Base-by-base conservation (phyloP, 805 yeast genomes). In the Candida sithepensis region DNA sequence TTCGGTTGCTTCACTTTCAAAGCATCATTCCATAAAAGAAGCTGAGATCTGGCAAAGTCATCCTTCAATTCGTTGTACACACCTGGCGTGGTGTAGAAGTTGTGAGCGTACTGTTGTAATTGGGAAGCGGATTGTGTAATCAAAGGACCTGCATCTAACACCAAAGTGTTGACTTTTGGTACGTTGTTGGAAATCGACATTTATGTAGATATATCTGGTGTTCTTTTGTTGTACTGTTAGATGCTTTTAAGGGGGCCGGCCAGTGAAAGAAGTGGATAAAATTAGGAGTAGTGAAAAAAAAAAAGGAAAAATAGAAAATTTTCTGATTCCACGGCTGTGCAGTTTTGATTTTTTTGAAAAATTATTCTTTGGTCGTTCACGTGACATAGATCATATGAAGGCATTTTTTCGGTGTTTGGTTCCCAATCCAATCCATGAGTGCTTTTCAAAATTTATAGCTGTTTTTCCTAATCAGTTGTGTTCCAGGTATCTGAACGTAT, bases 101-200 rank as follows among this genome's bases (percentile, higher is more conserved):
- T 65, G 16, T 75, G 66, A 1, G 96, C 97, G 61, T 76, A 79
- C 53, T 78, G 79, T 58, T 83, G 82, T 40, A 94, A 72, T 19
- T 83, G 78, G 2, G 90, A 75, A 12, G 87, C 88, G 4, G 94
- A 75, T 59, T 88, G 95, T 2, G 96, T 85, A 56, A 94, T 86
- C 55, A 94, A 71, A 5, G 99, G 99, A 43, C 96, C 94, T 3
- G 99, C 98, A 76, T 94, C 99, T 55, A 94, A 74, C 30, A 88
- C 87, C 47, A 95, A 72, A 1, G 82, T 72, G 51, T 77, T 71
- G 26, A 82, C 78, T 50, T 71, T 73, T 2, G 36, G 34, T 20
- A 23, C 42, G 7, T 39, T 48, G n/a, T 50, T 46, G n/a, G 45
- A 44, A 21, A 22, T 26, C 19, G 57, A 47, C 61, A 57, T 54